phyloP scores from a whole-genome alignment of 2,329 filamentous ascomycete species.

The Magnaporthales sp. region DNA sequence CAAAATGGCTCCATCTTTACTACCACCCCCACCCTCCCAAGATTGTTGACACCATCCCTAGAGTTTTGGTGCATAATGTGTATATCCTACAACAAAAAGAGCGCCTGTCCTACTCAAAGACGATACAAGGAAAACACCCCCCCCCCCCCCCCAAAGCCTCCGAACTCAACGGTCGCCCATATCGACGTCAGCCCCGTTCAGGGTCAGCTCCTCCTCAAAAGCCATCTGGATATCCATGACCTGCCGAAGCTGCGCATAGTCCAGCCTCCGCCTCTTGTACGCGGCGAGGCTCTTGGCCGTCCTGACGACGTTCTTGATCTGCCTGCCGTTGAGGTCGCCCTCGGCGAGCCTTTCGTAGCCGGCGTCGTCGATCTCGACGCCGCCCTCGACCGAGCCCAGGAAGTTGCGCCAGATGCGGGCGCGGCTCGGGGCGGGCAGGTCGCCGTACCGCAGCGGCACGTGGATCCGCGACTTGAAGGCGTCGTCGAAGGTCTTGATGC shows the following conservation, averaged over 20 bases:
- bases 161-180: background rate
- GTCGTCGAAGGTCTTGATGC: constrained; percentile 28
- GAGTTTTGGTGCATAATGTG: too few species aligned
- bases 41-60: too few species aligned
- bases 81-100: too few species aligned
- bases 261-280: constrained; percentile 18
- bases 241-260: constrained; percentile 18
- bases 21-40: too few species aligned
- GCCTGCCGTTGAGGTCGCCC: constrained; percentile 16
- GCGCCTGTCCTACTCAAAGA: too few species aligned
- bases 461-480: constrained; percentile 9
- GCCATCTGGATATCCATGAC: constrained; percentile 21
- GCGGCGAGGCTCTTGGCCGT: constrained; percentile 22
- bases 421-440: constrained; percentile 1
- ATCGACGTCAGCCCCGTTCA: background rate
- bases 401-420: constrained; percentile 10
- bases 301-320: constrained; percentile 20
- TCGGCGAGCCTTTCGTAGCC: constrained; percentile 13
- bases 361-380: constrained; percentile 15
- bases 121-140: too few species aligned
- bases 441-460: constrained; percentile 6
- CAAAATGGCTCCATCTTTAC: too few species aligned
- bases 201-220: constrained; percentile 19
- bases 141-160: background rate
- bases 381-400: constrained; percentile 11